A percentile compares a stretch with the other conserved stretches of the same genome.
Evolutionary conservation across 139 green algal species (phyloP).

Genomic region (Micractinium sp.): DNA sequence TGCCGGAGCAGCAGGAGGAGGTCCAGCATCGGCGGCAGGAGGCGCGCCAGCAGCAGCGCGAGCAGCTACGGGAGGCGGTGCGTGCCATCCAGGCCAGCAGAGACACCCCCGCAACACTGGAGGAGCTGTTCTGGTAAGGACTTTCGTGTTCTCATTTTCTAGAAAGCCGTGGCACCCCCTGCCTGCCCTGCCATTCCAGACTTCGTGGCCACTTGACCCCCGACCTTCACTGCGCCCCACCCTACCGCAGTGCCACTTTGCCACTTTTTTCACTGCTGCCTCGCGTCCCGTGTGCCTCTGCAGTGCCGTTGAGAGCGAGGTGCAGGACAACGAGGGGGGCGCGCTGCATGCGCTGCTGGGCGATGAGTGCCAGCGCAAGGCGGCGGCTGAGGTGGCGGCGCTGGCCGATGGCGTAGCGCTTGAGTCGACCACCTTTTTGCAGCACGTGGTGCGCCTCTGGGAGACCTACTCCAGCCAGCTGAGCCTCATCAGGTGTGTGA

Average conservation of each 20-base stretch:
- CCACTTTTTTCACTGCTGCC: not conserved
- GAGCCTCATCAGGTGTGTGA: conserved; percentile 72
- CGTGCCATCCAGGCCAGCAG: not conserved
- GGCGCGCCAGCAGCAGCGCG: not conserved
- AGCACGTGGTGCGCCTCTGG: conserved; percentile 77
- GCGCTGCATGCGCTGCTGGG: conserved; percentile 3
- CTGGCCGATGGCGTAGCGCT: not conserved
- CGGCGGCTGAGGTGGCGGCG: conserved; percentile 7
- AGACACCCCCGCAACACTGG: not conserved
- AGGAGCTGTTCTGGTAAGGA: conserved; percentile 18
- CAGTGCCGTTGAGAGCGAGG: conserved; percentile 14
- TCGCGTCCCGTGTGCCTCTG: not conserved
- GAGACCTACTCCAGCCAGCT: conserved; percentile 84
- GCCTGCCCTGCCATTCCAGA: no score
- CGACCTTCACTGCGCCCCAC: not conserved
- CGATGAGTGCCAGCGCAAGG: conserved; percentile 6
- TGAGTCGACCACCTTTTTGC: conserved; percentile 72
- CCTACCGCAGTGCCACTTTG: not conserved
- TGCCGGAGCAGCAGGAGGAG: not conserved
- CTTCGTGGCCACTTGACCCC: no score
- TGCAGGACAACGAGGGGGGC: not conserved
- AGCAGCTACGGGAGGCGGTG: not conserved
- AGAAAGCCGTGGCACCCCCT: not conserved
- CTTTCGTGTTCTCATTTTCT: not conserved
- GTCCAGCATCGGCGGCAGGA: not conserved